These are phyloP conservation scores for Thalassiosira livingstoniorum DNA, from an alignment of 352 stramenopile genomes.

Conservation along the genomic window DNA sequence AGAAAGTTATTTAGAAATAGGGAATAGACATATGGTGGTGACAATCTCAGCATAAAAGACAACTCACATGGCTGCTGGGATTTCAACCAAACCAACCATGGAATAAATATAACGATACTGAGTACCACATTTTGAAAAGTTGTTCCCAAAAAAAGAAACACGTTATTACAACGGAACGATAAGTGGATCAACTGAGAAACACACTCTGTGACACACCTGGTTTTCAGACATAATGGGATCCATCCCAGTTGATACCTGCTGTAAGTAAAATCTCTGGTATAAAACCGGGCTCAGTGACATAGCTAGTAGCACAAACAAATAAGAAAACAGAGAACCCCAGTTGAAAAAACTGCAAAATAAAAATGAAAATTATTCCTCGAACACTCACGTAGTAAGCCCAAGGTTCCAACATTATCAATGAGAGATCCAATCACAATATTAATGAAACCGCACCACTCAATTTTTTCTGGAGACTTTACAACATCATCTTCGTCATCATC, in stretches of 20 bases:
- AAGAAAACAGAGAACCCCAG: neutral
- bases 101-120: neutral
- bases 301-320: neutral
- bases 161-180: no score
- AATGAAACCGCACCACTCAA: neutral
- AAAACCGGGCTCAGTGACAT: neutral
- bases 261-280: neutral
- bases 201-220: neutral
- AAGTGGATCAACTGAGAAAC: neutral
- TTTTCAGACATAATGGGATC: neutral
- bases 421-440: neutral
- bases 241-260: neutral
- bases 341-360: neutral
- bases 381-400: neutral
- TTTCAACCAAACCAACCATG: neutral
- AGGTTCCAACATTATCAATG: slow-evolving; percentile 9
- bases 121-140: no score
- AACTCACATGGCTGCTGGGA: slow-evolving; percentile 4
- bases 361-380: neutral
- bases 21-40: no score
- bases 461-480: neutral
- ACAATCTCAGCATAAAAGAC: no score
- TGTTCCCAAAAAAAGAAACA: no score
- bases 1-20: no score
- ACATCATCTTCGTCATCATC: no score